Percentiles rank a stretch among this genome's conserved stretches.
Evolutionary conservation across 1,284 basidiomycete species (phyloP).

Genomic region (Apiotrichum porosum): DNA sequence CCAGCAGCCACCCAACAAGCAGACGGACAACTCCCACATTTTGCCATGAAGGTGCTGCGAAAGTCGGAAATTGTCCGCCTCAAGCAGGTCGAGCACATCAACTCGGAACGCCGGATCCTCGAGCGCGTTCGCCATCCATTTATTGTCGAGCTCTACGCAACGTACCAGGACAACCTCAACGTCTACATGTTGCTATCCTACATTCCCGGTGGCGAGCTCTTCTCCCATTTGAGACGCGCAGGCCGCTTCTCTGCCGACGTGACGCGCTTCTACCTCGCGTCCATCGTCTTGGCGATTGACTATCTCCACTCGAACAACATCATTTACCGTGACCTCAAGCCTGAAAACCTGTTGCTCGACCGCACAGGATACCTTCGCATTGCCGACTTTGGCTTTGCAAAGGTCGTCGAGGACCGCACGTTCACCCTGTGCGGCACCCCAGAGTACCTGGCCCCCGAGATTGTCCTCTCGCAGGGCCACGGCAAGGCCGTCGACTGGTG

Average conservation of each 20-base stretch:
- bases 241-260: constrained; percentile 53
- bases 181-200: constrained; percentile 56
- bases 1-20: constrained; percentile 40
- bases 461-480: constrained; percentile 52
- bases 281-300: constrained; percentile 53
- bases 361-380: constrained; percentile 49
- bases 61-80: constrained; percentile 54
- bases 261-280: constrained; percentile 54
- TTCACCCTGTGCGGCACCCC: constrained; percentile 52
- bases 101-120: constrained; percentile 54
- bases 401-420: constrained; percentile 50
- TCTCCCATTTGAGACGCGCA: constrained; percentile 51
- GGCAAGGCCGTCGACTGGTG: constrained; percentile 55
- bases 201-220: constrained; percentile 54
- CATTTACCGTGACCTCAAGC: constrained; percentile 54
- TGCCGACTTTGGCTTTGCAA: constrained; percentile 55
- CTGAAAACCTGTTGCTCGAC: constrained; percentile 53
- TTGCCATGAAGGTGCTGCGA: constrained; percentile 54
- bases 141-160: constrained; percentile 54
- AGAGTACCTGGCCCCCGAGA: constrained; percentile 52
- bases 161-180: constrained; percentile 53
- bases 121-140: constrained; percentile 55
- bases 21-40: constrained; percentile 47
- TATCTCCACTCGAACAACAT: constrained; percentile 51
- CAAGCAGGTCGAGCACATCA: constrained; percentile 57